Conservation (phyloP, 768 basidiomycete genomes). For the Lactarius deliciosus region DNA sequence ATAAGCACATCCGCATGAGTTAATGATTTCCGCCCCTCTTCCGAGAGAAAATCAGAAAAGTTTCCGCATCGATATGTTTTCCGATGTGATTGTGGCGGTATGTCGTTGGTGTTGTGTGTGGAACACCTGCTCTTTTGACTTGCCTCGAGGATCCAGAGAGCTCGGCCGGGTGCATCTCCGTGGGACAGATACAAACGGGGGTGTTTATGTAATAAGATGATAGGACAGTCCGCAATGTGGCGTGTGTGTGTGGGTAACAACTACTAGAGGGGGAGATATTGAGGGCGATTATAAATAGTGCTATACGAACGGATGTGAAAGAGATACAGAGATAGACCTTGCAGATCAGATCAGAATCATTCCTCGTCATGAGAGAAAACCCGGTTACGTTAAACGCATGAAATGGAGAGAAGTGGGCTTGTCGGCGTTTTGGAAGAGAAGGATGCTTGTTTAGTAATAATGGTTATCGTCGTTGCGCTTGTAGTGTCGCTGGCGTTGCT, state of each 20-base stretch:
- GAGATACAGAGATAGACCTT: not conserved
- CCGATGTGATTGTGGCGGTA: conserved; percentile 26
- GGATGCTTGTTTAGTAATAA: conserved; percentile 8
- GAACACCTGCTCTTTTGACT: not conserved
- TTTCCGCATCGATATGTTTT: conserved; percentile 4
- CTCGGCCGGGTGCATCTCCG: conserved; percentile 18
- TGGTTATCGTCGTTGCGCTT: conserved; percentile 14
- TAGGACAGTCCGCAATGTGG: conserved; percentile 15
- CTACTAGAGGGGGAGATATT: conserved; percentile 5
- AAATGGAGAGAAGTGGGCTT: not conserved
- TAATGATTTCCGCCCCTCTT: conserved; percentile 19
- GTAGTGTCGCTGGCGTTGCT: not conserved
- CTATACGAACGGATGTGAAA: conserved; percentile 23
- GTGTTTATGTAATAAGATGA: conserved; percentile 18
- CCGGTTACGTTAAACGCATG: not conserved
- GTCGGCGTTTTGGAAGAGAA: conserved; percentile 3
- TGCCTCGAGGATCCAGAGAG: conserved; percentile 13
- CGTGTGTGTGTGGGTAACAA: conserved; percentile 8
- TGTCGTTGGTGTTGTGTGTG: conserved; percentile 5
- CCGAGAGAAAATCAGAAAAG: conserved; percentile 20
- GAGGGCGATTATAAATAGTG: conserved; percentile 27
- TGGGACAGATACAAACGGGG: conserved; percentile 16
- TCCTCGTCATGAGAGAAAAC: not conserved
- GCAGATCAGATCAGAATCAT: conserved; percentile 14
- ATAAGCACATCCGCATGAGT: conserved; percentile 21